Evolutionary conservation across 2,329 filamentous ascomycete species (phyloP).

Genomic region (Cordyceps tenuipes): DNA sequence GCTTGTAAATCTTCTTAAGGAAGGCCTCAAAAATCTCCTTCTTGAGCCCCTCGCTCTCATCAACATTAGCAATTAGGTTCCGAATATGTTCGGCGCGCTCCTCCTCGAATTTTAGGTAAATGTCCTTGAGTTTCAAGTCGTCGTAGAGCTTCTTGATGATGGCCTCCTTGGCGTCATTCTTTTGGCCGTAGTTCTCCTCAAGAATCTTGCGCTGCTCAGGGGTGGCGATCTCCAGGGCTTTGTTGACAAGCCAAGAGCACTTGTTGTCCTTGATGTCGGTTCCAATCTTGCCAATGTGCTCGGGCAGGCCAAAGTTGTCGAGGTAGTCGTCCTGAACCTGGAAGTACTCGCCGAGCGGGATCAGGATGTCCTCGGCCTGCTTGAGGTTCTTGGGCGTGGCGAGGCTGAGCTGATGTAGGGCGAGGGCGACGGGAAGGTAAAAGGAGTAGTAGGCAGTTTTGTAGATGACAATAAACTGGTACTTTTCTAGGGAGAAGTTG

Average conservation of each 20-base stretch:
- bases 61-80: slow-evolving; percentile 65
- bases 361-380: slow-evolving; percentile 82
- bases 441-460: slow-evolving; percentile 99
- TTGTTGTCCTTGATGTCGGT: slow-evolving; percentile 99
- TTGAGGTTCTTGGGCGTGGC: slow-evolving; percentile 85
- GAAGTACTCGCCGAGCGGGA: slow-evolving; percentile 98
- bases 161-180: slow-evolving; percentile 75
- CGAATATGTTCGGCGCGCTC: slow-evolving; percentile 71
- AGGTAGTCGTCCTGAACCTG: slow-evolving; percentile 98
- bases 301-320: slow-evolving; percentile 90
- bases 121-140: slow-evolving; percentile 73
- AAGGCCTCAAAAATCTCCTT: slow-evolving; percentile 85
- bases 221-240: slow-evolving; percentile 71
- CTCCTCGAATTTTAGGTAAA: slow-evolving; percentile 87
- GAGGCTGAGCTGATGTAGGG: slow-evolving; percentile 74
- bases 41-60: slow-evolving; percentile 84
- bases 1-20: slow-evolving; percentile 95
- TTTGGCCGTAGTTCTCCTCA: slow-evolving; percentile 88
- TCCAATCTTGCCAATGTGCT: slow-evolving; percentile 94
- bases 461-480: slow-evolving; percentile 97
- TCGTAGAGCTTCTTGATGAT: slow-evolving; percentile 83
- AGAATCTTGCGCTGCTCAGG: slow-evolving; percentile 82
- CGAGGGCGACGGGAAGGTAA: slow-evolving; percentile 91
- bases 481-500: slow-evolving; percentile 94
- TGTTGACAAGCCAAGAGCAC: slow-evolving; percentile 97